These are phyloP conservation scores for Ustilago trichophora DNA, from an alignment of 1,284 basidiomycete genomes.

Conservation along the genomic window DNA sequence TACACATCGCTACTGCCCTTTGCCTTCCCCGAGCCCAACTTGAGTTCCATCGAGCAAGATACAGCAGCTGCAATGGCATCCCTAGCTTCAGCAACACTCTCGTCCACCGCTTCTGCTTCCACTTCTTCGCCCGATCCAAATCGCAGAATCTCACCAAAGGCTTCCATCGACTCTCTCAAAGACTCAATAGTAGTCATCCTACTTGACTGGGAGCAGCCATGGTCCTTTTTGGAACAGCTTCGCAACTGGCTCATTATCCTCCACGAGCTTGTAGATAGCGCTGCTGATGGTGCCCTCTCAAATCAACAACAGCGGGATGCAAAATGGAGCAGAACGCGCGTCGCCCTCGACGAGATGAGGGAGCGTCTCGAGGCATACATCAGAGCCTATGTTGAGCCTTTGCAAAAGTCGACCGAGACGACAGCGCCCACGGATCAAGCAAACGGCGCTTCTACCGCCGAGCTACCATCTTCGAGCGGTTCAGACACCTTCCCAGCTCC, in stretches of 20 bases:
- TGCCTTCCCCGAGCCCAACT: constrained; percentile 76
- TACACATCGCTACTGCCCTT: constrained; percentile 82
- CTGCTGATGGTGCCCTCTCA: constrained; percentile 61
- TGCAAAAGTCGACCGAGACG: constrained; percentile 60
- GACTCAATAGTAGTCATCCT: constrained; percentile 86
- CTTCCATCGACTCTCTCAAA: constrained; percentile 70
- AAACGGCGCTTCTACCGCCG: background rate
- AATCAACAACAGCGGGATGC: constrained; percentile 75
- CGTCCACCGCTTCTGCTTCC: constrained; percentile 1
- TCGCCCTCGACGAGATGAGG: constrained; percentile 72
- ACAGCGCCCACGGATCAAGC: background rate
- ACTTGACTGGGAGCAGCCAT: constrained; percentile 95
- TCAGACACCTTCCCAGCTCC: constrained; percentile 67
- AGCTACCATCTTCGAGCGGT: background rate
- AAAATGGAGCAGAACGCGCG: constrained; percentile 70
- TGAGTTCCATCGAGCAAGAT: constrained; percentile 22
- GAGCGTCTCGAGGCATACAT: constrained; percentile 85
- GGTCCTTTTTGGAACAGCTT: constrained; percentile 88
- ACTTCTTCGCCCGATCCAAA: background rate
- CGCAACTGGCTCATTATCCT: constrained; percentile 77
- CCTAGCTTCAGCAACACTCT: constrained; percentile 18
- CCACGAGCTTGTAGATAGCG: constrained; percentile 71
- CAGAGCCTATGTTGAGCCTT: constrained; percentile 87
- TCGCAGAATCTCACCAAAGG: constrained; percentile 5
- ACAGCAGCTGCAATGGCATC: constrained; percentile 24